phyloP scores from a whole-genome alignment of 2,329 filamentous ascomycete genomes.

The Aspergillus bombycis region DNA sequence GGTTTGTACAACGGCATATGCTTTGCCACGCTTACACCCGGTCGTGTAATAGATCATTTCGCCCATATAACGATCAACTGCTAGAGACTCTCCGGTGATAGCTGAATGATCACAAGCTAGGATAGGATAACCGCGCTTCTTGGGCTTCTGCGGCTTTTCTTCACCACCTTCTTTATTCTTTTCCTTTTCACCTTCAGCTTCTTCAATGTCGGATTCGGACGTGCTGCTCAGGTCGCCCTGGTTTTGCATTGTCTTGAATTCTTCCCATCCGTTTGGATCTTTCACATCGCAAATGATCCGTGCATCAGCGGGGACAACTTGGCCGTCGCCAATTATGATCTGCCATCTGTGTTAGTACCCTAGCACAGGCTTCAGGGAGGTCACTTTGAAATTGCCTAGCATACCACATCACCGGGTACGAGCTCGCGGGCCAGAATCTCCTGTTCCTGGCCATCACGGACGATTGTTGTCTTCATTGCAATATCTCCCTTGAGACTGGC shows the following conservation, averaged over 20 bases:
- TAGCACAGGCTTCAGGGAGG: background rate
- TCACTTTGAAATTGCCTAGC: constrained; percentile 29
- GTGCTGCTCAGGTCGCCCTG: constrained; percentile 60
- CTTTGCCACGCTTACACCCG: constrained; percentile 78
- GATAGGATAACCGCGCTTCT: constrained; percentile 62
- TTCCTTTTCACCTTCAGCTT: constrained; percentile 53
- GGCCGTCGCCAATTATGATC: constrained; percentile 72
- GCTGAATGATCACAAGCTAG: constrained; percentile 77
- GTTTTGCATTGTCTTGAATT: constrained; percentile 66
- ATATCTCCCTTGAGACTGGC: constrained; percentile 77
- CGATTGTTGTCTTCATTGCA: constrained; percentile 69
- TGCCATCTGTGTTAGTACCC: constrained; percentile 35
- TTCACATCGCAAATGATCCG: constrained; percentile 74
- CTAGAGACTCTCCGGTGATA: constrained; percentile 78
- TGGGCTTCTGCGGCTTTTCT: constrained; percentile 18
- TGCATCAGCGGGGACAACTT: constrained; percentile 69
- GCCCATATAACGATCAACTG: constrained; percentile 69
- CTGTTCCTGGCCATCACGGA: constrained; percentile 67
- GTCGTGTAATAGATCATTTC: constrained; percentile 78
- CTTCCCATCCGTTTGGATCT: constrained; percentile 67
- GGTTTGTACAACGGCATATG: constrained; percentile 69
- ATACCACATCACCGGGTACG: constrained; percentile 75
- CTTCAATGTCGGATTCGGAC: constrained; percentile 58
- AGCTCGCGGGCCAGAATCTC: constrained; percentile 72
- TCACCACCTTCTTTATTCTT: constrained; percentile 18